Percentiles rank a stretch among this genome's conserved stretches.
phyloP scores from a whole-genome alignment of 208 protist species.

The Wallacemonas sp. region DNA sequence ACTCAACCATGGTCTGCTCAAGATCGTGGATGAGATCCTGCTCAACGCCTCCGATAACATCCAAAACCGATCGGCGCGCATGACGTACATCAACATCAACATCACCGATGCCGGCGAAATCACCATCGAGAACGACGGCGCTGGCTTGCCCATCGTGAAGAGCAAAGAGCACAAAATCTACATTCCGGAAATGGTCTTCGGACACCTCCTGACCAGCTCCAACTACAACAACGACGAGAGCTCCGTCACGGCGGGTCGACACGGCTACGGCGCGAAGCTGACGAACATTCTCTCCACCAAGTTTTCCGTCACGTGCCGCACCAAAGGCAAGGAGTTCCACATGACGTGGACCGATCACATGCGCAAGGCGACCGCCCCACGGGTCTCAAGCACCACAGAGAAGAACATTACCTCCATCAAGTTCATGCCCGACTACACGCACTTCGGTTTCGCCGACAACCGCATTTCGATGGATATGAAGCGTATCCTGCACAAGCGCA shows the following conservation, averaged over 20 bases:
- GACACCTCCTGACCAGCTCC: conserved; percentile 95
- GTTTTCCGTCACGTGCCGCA: conserved; percentile 95
- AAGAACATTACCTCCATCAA: conserved; percentile 84
- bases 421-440: conserved; percentile 90
- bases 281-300: conserved; percentile 99
- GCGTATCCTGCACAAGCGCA: conserved; percentile 87
- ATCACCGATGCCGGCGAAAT: conserved; percentile 92
- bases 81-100: conserved; percentile 91
- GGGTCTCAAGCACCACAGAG: conserved; percentile 77
- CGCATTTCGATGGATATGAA: conserved; percentile 87
- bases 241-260: conserved; percentile 94
- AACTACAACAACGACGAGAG: conserved; percentile 97
- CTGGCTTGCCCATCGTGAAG: conserved; percentile 92
- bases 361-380: conserved; percentile 89
- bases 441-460: conserved; percentile 70
- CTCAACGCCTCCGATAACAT: conserved; percentile 98
- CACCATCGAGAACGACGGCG: conserved; percentile 95
- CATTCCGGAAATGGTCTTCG: conserved; percentile 98
- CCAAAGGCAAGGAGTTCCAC: conserved; percentile 87
- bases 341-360: conserved; percentile 98
- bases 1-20: conserved; percentile 96
- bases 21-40: conserved; percentile 99
- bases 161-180: conserved; percentile 94
- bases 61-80: conserved; percentile 58
- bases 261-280: conserved; percentile 98